phyloP scores from a whole-genome alignment of 2,329 filamentous ascomycete genomes.

The Akanthomyces dipterigenus region DNA sequence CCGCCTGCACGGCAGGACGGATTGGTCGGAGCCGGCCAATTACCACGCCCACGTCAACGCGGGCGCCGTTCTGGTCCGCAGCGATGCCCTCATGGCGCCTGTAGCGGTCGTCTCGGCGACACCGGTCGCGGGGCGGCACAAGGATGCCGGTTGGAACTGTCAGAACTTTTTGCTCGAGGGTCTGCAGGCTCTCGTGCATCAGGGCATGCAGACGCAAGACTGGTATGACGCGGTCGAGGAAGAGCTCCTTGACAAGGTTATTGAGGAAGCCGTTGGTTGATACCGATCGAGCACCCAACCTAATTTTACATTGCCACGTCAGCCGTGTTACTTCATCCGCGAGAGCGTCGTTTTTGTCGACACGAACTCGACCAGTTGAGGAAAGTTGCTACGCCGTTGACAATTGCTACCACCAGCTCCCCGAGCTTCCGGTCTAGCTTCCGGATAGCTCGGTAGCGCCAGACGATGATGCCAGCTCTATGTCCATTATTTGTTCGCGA shows the following conservation, averaged over 20 bases:
- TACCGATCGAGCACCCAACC: neutral
- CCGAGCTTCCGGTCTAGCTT: neutral
- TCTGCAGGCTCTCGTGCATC: slow-evolving; percentile 10
- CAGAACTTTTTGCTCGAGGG: slow-evolving; percentile 15
- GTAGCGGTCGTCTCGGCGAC: slow-evolving; percentile 10
- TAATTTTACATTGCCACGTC: neutral
- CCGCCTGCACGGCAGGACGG: slow-evolving; percentile 6
- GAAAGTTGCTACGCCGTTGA: neutral
- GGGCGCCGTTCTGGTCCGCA: slow-evolving; percentile 11
- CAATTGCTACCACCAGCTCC: neutral
- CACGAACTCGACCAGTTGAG: neutral
- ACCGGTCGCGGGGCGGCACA: neutral
- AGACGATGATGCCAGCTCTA: neutral
- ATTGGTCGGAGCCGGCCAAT: slow-evolving; percentile 12
- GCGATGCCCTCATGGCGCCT: slow-evolving; percentile 11
- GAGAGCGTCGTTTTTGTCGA: neutral
- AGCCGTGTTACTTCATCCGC: neutral
- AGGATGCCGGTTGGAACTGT: slow-evolving; percentile 14
- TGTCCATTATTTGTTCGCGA: neutral
- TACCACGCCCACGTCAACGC: slow-evolving; percentile 16
- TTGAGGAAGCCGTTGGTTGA: slow-evolving; percentile 9
- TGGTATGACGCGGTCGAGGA: slow-evolving; percentile 13
- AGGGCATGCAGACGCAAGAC: slow-evolving; percentile 12
- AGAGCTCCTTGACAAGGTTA: slow-evolving; percentile 12
- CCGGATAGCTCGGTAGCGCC: neutral